Base-by-base conservation (phyloP, 2,329 filamentous ascomycete species). In the Trichothecium sympodiale region DNA sequence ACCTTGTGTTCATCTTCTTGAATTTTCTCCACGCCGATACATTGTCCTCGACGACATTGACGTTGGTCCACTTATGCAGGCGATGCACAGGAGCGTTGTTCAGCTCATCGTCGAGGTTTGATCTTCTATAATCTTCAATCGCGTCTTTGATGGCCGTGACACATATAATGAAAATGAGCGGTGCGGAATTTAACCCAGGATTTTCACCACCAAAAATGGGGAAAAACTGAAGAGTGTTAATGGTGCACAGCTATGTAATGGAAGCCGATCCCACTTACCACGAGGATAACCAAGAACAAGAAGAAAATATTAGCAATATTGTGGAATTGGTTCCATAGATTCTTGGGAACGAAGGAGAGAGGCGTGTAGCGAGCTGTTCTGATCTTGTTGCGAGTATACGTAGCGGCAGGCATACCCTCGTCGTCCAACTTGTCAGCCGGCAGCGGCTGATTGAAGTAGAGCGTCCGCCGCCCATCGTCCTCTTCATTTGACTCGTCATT, bases 261-360 rank as follows among this genome's bases (percentile, higher is more conserved):
- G 17, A 30, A 31, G 25, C 34, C 16, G 38, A 12, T 16, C 27
- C 31, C 33, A 56, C 88, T 70, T 80, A 96, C 91, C 52, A 81
- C 80, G 41, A 98, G 73, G 53, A 98, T 94, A 55, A 95, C 88
- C 50, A 89, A 74, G 62, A 96, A 95, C 48, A 96, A 69, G 71
- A 98, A 98, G 64, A 96, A 98, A 36, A 96, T 81, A 59, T 98
- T 98, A 53, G 91, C 91, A 51, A 98, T 82, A 54, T 96, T 96
- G 62, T 98, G 89, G 55, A 98, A 96, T 60, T 98, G 93, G 45
- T 94, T 85, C 77, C 81, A 98, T 52, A 98, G 55, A 60, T 98
- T 96, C 65, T 96, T 96, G 12, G 91, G 91, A 18, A 98, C 60
- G 60, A 98, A 98, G 41, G 84, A 94, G 43, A 98, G 60, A 8